Conservation (phyloP, 257 asterid species). For the Thymus mandschuricus region DNA sequence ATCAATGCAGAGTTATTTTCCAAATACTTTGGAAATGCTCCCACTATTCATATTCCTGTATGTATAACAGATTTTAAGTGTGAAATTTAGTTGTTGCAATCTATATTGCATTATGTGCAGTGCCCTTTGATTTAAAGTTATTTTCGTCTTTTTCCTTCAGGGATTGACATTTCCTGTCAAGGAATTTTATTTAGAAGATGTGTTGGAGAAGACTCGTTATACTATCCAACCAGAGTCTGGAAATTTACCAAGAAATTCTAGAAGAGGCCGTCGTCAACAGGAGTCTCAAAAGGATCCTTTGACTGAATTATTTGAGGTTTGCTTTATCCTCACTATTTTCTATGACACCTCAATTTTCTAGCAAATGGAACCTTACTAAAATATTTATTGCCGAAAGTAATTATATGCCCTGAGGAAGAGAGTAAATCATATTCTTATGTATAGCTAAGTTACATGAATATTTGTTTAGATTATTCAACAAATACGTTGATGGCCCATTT, state of each 20-base stretch:
- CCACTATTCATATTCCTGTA: constrained; percentile 92
- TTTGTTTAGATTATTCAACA: not conserved
- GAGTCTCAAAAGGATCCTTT: constrained; percentile 75
- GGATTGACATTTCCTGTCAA: constrained; percentile 90
- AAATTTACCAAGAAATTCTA: constrained; percentile 57
- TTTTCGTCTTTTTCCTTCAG: constrained; percentile 46
- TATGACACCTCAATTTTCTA: not conserved
- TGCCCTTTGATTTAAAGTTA: not conserved
- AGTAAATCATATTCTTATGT: not conserved
- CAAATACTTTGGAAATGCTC: constrained; percentile 83
- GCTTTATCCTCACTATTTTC: constrained; percentile 22
- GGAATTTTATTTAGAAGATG: constrained; percentile 86
- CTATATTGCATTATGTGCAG: constrained; percentile 20
- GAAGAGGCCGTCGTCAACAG: constrained; percentile 70
- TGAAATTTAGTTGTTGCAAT: constrained; percentile 27
- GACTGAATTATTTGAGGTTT: constrained; percentile 82
- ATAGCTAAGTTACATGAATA: not conserved
- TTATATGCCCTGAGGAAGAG: not conserved
- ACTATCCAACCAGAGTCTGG: constrained; percentile 56
- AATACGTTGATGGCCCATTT: not conserved
- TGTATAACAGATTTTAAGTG: constrained; percentile 25
- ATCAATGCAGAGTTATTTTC: constrained; percentile 91
- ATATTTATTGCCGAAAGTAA: not conserved
- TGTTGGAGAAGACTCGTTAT: constrained; percentile 79
- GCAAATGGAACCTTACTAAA: not conserved